phyloP scores from a whole-genome alignment of 148 eudicot genomes.

The Silene latifolia region DNA sequence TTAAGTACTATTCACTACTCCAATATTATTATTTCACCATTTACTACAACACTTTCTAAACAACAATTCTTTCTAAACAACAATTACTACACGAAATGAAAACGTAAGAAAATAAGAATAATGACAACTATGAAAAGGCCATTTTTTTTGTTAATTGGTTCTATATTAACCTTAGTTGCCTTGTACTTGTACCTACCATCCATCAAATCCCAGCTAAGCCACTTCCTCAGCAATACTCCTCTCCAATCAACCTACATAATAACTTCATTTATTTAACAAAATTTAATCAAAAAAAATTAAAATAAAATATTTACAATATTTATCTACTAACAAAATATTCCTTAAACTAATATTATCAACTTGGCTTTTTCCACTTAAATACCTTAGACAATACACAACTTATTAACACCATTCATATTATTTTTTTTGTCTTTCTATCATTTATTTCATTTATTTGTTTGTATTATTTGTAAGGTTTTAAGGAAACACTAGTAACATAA shows the following conservation, averaged over 20 bases:
- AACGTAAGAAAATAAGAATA: slow-evolving; percentile 3
- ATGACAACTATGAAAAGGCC: slow-evolving; percentile 8
- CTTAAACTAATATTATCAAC: neutral
- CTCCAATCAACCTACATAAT: neutral
- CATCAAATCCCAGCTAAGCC: slow-evolving; percentile 16
- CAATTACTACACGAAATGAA: neutral
- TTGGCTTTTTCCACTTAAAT: neutral
- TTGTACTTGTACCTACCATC: slow-evolving; percentile 9
- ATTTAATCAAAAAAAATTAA: neutral
- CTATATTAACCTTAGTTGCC: neutral
- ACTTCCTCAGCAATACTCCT: slow-evolving; percentile 2
- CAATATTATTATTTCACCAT: neutral
- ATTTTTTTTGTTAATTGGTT: neutral
- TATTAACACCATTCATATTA: neutral
- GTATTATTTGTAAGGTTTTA: neutral
- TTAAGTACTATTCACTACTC: no score
- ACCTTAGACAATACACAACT: slow-evolving; percentile 6
- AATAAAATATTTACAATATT: no score
- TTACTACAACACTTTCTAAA: neutral
- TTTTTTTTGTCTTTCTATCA: neutral
- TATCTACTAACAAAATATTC: neutral
- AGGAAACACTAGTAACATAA: neutral
- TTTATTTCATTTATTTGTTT: neutral
- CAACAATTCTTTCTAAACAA: neutral
- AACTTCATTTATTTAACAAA: neutral